Conservation (phyloP, 1,284 basidiomycete species). For the Stygiomarasmius scandens region DNA sequence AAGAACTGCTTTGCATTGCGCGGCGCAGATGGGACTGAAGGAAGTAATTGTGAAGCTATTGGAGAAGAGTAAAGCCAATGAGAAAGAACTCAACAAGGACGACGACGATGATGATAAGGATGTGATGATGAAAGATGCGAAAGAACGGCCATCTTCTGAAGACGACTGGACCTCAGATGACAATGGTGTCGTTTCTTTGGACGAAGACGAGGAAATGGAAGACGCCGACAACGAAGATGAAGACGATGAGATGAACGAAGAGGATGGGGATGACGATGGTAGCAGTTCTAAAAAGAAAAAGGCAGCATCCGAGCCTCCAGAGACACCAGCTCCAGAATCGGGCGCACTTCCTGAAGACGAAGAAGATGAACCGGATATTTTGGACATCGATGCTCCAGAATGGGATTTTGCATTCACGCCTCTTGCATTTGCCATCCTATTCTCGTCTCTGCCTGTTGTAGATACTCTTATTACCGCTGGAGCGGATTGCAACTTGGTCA, state of each 20-base stretch:
- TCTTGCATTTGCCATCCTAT: conserved; percentile 53
- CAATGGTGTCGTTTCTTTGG: conserved; percentile 34
- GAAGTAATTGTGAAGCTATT: conserved; percentile 50
- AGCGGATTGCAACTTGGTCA: conserved; percentile 41
- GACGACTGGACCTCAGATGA: conserved; percentile 51
- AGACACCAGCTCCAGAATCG: conserved; percentile 10
- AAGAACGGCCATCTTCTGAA: conserved; percentile 40
- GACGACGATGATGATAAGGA: conserved; percentile 29
- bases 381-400: conserved; percentile 53
- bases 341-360: conserved; percentile 22
- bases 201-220: conserved; percentile 31
- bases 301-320: conserved; percentile 15
- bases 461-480: conserved; percentile 50
- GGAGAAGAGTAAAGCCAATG: conserved; percentile 47
- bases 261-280: conserved; percentile 6
- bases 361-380: conserved; percentile 31
- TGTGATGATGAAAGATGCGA: conserved; percentile 25
- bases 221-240: conserved; percentile 33
- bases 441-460: conserved; percentile 44
- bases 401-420: conserved; percentile 61
- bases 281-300: conserved; percentile 18
- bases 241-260: conserved; percentile 25
- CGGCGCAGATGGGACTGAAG: conserved; percentile 48
- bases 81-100: conserved; percentile 35
- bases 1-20: conserved; percentile 55